These are phyloP conservation scores for Rutstroemia sydowiana DNA, from an alignment of 2,329 filamentous ascomycete genomes.

Conservation along the genomic window DNA sequence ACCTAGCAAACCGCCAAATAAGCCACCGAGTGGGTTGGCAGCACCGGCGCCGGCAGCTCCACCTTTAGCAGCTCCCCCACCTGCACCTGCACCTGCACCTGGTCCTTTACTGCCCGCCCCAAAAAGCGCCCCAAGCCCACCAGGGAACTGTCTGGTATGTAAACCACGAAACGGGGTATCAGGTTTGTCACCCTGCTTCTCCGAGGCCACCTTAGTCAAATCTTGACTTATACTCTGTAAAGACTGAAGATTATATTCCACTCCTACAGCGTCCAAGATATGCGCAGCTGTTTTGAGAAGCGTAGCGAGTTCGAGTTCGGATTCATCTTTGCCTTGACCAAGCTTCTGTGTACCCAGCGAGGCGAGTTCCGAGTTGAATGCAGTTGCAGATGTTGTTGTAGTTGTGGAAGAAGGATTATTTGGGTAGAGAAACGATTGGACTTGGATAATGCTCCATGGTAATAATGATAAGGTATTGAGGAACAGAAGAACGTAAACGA, in stretches of 20 bases:
- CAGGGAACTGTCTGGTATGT: not conserved
- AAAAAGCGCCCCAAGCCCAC: not conserved
- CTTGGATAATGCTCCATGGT: conserved; percentile 2
- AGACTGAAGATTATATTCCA: not conserved
- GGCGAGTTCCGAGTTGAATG: not conserved
- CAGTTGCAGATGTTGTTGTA: too few relatives aligned
- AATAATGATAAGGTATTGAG: conserved; percentile 7
- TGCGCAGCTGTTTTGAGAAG: not conserved
- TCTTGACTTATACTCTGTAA: conserved; percentile 5
- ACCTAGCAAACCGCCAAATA: not conserved
- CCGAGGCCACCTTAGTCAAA: not conserved
- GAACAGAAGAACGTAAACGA: conserved; percentile 3
- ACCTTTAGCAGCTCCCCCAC: not conserved
- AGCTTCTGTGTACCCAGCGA: not conserved
- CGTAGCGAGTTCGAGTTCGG: not conserved
- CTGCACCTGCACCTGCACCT: not conserved
- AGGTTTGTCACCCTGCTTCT: too few relatives aligned
- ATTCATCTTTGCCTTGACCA: not conserved
- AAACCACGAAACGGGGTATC: not conserved
- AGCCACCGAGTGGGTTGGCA: not conserved
- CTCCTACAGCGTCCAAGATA: conserved; percentile 1
- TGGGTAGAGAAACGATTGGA: not conserved
- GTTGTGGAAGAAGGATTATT: not conserved
- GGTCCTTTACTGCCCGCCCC: not conserved
- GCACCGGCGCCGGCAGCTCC: not conserved